phyloP scores from a whole-genome alignment of 108 stramenopile genomes.

The Cyclotella sp. region DNA sequence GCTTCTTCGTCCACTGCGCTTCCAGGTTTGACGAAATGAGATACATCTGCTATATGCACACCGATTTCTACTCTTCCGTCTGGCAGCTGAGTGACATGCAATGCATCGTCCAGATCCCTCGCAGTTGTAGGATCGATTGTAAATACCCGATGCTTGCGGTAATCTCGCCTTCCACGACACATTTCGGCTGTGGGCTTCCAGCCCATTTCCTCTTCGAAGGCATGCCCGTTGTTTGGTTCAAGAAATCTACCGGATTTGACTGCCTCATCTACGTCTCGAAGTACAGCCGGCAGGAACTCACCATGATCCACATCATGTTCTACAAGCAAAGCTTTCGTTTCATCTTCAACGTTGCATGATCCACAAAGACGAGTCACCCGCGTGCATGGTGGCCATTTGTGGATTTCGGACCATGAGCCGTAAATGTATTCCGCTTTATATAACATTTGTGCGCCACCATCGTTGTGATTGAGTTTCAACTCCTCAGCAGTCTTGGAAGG shows the following conservation, averaged over 20 bases:
- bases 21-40: slow-evolving; percentile 84
- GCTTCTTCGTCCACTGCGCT: slow-evolving; percentile 94
- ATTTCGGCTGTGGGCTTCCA: slow-evolving; percentile 86
- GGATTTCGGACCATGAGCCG: slow-evolving; percentile 64
- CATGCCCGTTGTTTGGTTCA: slow-evolving; percentile 7
- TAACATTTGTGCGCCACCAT: slow-evolving; percentile 33
- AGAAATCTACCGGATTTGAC: slow-evolving; percentile 69
- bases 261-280: slow-evolving; percentile 72
- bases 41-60: slow-evolving; percentile 99
- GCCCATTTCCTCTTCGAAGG: slow-evolving; percentile 57
- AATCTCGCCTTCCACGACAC: slow-evolving; percentile 78
- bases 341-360: slow-evolving; percentile 84
- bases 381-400: slow-evolving; percentile 83
- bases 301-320: slow-evolving; percentile 91
- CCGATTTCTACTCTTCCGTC: slow-evolving; percentile 89
- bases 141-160: slow-evolving; percentile 81
- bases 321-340: slow-evolving; percentile 87
- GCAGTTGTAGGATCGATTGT: slow-evolving; percentile 98
- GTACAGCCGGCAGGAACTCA: slow-evolving; percentile 77
- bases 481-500: slow-evolving; percentile 40
- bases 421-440: slow-evolving; percentile 69
- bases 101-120: slow-evolving; percentile 95
- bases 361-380: slow-evolving; percentile 68
- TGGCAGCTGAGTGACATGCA: slow-evolving; percentile 78
- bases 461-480: slow-evolving; percentile 22